phyloP scores from a whole-genome alignment of 495 filamentous ascomycete species.

The Aspergillus egyptiacus region DNA sequence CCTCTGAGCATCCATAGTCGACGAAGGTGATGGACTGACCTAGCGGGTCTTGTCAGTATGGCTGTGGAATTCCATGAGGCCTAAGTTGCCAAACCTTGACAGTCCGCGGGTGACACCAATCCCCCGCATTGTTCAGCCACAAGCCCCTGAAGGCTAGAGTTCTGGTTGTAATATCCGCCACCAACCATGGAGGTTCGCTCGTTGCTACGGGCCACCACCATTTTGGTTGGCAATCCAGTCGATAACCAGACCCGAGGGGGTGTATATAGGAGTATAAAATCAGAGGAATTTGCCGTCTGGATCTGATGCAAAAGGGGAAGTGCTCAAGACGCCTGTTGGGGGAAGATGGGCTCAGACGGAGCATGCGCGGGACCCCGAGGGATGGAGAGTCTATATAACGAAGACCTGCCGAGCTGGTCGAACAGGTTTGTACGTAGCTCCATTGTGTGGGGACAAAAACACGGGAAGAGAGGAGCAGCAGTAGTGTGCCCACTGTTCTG shows the following conservation, averaged over 20 bases:
- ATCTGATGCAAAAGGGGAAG: too few species aligned
- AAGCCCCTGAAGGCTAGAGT: slow-evolving; percentile 3
- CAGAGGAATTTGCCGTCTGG: too few species aligned
- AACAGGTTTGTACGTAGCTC: too few species aligned
- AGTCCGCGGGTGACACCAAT: not conserved
- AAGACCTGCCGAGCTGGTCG: not conserved
- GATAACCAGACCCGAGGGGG: not conserved
- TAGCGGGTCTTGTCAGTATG: not conserved
- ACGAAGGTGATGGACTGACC: not conserved
- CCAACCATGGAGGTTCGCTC: slow-evolving; percentile 9
- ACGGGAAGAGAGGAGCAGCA: not conserved
- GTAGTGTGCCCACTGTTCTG: too few species aligned
- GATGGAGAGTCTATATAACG: not conserved
- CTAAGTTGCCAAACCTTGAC: slow-evolving; percentile 1
- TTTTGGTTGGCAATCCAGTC: not conserved
- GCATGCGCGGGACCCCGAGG: not conserved
- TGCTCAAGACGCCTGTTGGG: too few species aligned
- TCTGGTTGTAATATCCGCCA: slow-evolving; percentile 6
- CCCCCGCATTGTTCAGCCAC: slow-evolving; percentile 6
- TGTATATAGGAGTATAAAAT: too few species aligned
- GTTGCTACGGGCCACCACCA: not conserved
- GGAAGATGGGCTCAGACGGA: too few species aligned
- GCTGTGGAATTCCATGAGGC: not conserved
- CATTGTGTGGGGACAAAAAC: not conserved
- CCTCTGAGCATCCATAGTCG: slow-evolving; percentile 9